Conservation (phyloP, 1,284 basidiomycete species). For the Spongiforma sp. region DNA sequence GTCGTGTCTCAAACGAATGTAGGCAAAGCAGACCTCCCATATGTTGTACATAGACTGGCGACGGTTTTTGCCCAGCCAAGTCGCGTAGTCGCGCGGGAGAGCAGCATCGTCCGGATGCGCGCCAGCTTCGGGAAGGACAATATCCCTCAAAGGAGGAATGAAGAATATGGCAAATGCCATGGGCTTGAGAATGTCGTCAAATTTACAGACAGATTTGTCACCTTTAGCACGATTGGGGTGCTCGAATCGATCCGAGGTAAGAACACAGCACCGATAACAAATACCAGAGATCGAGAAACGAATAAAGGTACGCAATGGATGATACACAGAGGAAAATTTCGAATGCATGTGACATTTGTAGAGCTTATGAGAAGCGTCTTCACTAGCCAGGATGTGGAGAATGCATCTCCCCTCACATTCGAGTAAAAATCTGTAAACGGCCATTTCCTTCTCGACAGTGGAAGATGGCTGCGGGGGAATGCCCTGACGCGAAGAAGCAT, state of each 20-base stretch:
- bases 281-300: neutral
- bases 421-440: neutral
- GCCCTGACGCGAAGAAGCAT: no score
- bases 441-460: neutral
- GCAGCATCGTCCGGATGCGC: neutral
- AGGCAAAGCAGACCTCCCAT: neutral
- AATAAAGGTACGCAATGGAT: neutral
- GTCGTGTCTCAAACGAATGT: neutral
- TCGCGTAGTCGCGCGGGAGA: neutral
- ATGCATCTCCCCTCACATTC: neutral
- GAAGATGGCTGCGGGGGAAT: no score
- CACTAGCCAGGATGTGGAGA: neutral
- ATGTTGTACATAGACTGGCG: neutral
- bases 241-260: neutral
- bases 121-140: neutral
- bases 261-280: neutral
- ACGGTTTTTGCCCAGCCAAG: neutral
- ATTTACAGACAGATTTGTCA: neutral
- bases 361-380: neutral
- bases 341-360: neutral
- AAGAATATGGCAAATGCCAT: neutral
- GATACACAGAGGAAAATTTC: neutral
- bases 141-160: neutral
- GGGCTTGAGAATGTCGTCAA: neutral
- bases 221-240: neutral